phyloP scores from a whole-genome alignment of 305 asterid genomes.

The Fraxinus sp. region DNA sequence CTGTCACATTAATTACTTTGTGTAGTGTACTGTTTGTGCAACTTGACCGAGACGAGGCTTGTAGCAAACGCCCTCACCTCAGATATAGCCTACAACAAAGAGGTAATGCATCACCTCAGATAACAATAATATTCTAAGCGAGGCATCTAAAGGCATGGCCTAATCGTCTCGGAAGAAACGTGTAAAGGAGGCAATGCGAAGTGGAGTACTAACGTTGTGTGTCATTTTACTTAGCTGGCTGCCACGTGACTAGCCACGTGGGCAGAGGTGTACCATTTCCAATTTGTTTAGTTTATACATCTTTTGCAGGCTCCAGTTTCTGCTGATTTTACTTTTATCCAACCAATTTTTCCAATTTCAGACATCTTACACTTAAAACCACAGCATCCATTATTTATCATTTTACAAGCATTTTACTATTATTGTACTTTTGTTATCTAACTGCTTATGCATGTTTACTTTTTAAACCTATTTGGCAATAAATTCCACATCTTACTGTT shows the following conservation, averaged over 20 bases:
- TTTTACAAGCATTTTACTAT: not conserved
- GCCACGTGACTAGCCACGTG: not conserved
- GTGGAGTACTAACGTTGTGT: not conserved
- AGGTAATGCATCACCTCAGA: not conserved
- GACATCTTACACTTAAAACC: not conserved
- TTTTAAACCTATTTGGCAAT: slow-evolving; percentile 17
- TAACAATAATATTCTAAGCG: not conserved
- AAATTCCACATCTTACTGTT: slow-evolving; percentile 14
- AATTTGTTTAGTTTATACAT: not conserved
- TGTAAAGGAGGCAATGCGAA: not conserved
- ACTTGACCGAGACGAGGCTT: not conserved
- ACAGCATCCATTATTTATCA: not conserved
- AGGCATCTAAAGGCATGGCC: not conserved
- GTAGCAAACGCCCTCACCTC: not conserved
- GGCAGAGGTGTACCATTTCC: not conserved
- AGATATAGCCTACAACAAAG: not conserved
- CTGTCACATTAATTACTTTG: not conserved
- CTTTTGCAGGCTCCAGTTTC: slow-evolving; percentile 4
- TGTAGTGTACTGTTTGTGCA: not conserved
- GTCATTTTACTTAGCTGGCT: not conserved
- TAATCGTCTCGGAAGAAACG: not conserved
- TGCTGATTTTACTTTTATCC: not conserved
- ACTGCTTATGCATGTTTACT: not conserved
- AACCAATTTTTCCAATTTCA: not conserved
- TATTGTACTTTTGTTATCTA: slow-evolving; percentile 5